Conservation (phyloP, 139 green algal species). For the Micromonas commoda region DNA sequence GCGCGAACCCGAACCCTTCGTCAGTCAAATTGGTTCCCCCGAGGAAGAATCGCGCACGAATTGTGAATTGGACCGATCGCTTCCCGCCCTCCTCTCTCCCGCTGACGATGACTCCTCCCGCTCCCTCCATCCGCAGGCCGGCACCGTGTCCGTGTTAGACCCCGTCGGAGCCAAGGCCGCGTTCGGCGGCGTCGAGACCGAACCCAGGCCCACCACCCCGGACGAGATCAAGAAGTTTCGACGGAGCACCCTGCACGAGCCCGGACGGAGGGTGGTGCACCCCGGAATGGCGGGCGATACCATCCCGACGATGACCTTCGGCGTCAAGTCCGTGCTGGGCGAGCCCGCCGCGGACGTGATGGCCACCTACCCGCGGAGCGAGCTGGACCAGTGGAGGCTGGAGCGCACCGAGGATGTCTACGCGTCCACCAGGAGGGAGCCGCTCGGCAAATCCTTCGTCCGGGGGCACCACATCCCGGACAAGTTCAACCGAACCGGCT, state of each 20-base stretch:
- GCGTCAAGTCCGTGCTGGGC: slow-evolving; percentile 34
- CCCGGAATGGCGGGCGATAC: slow-evolving; percentile 45
- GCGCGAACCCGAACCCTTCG: no score
- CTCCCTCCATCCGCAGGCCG: background rate
- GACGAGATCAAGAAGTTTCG: slow-evolving; percentile 52
- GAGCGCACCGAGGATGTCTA: slow-evolving; percentile 57
- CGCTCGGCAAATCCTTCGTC: slow-evolving; percentile 47
- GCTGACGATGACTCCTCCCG: background rate
- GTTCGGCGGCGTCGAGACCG: background rate
- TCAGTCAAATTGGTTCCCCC: no score
- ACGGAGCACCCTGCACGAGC: slow-evolving; percentile 54
- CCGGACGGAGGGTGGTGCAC: slow-evolving; percentile 53
- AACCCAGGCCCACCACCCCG: slow-evolving; percentile 45
- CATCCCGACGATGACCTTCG: slow-evolving; percentile 39
- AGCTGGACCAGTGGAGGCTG: slow-evolving; percentile 54
- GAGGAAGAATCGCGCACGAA: no score
- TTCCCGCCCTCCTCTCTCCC: no score
- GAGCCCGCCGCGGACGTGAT: slow-evolving; percentile 50
- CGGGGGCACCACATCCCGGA: slow-evolving; percentile 56
- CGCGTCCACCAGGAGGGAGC: slow-evolving; percentile 51
- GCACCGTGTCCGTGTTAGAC: background rate
- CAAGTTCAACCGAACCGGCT: slow-evolving; percentile 40
- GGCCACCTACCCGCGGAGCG: slow-evolving; percentile 43
- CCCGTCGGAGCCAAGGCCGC: background rate
- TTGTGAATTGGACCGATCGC: no score